Evolutionary conservation across 2,329 filamentous ascomycete genomes (phyloP), one percentile per base, ranked within the genome.

Genomic region (Fusarium fujikuroi): DNA sequence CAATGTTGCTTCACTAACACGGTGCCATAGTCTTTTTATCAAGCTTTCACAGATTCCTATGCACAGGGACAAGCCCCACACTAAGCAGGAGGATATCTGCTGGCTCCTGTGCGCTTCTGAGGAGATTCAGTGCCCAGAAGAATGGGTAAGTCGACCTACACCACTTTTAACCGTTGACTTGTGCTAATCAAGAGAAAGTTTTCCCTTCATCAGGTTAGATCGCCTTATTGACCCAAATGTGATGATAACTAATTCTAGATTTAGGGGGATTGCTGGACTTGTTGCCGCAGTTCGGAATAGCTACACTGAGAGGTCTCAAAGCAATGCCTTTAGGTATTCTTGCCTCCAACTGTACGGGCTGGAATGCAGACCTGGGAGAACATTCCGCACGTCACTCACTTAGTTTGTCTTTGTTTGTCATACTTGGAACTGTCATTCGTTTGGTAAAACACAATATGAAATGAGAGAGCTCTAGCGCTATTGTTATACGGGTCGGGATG

Each of bases 131-230:
- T 70, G 68, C 23, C 68, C 66, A 1, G 16, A 37, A 0, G 7
- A 12, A 1, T 70, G 47, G 67, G 67, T 70, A 30, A 40, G 59
- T 23, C 1, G 12, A 3, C 0, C 10, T n/a, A 16, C 30, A 9
- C 2, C 10, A 2, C 3, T 4, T 36, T 7, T 2, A 1, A n/a
- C 2, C 21, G 4, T 7, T 42, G 5, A 2, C 42, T n/a, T 7
- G 11, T 19, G 8, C 65, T 69, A 21, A 69, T 14, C 4, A 5
- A 1, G 2, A 4, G 10, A 5, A 12, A 70, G 66, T 19, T 10
- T 16, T 11, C 60, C 2, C 18, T 11, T 4, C 5, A 56, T 1
- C 0, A 21, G 2, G 65, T 68, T 6, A 40, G 25, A 23, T 3
- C 1, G 1, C 7, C 3, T 14, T 3, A 7, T 12, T 28, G 14